Evolutionary conservation across 129 eudicot genomes (phyloP), one percentile per base, ranked within the genome.

Genomic region (Logfia minima): DNA sequence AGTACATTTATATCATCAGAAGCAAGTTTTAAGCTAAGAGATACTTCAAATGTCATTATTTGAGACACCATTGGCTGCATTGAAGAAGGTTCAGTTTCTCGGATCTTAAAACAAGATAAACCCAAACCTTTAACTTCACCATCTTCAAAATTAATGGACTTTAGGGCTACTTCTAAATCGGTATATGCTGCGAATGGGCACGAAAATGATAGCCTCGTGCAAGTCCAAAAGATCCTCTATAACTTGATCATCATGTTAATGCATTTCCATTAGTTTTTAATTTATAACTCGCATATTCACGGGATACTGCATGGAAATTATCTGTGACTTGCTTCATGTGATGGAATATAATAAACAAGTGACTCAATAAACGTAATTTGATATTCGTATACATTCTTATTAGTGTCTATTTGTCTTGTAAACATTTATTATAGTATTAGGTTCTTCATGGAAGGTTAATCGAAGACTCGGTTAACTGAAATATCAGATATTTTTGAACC

Each of bases 191-290:
- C 84, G 16, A 87, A 76, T 73, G 92, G 98, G 80, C 98, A 85
- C 39, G 98, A 94, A 87, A 88, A 83, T 55, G 87, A 76, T 77
- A 91, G 32, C 85, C 98, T 97, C 98, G 87, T 94, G 81, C 95
- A 83, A 89, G 29, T 79, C 68, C 69, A 70, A 61, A 58, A 68
- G 24, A 48, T 72, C 79, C 62, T 75, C 29, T 68, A 6, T 22
- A 37, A 35, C 72, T 74, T 82, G 75, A 65, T 56, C 68, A 64
- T 72, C 87, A 90, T 85, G 87, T 55, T 69, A 52, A 77, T 18
- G 4, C 77, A 55, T 53, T n/a, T 29, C 6, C 58, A 80, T 80
- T 23, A 53, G 31, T 74, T 48, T 45, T 31, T 41, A 71, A 29
- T 60, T 78, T 24, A 24, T 24, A 24, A 24, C 26, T 1, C 26